Conservation (phyloP, 108 stramenopile species). For the Skeletonema costatum region DNA sequence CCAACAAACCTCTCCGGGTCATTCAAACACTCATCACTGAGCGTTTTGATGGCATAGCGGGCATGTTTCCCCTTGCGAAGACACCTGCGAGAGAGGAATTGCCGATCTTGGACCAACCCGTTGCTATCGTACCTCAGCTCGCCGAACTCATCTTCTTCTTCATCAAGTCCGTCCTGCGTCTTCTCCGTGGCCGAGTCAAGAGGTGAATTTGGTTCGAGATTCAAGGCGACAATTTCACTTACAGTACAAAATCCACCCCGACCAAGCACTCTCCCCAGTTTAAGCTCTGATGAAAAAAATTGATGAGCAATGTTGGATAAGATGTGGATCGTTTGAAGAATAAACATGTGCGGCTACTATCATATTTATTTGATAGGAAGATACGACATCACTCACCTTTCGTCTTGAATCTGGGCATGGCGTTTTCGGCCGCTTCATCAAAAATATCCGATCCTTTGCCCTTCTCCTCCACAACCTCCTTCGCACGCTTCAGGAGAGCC, state of each 20-base stretch:
- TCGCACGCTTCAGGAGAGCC: conserved; percentile 61
- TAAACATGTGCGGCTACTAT: too few relatives aligned
- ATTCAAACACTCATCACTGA: conserved; percentile 60
- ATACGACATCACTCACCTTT: conserved; percentile 47
- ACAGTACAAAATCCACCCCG: conserved; percentile 86
- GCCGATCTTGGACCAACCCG: conserved; percentile 77
- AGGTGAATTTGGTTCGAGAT: conserved; percentile 36
- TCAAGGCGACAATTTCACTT: conserved; percentile 57
- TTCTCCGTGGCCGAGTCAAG: conserved; percentile 12
- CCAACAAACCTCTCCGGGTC: conserved; percentile 69
- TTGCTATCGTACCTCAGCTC: conserved; percentile 59
- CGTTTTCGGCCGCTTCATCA: conserved; percentile 59
- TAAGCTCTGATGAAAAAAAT: conserved; percentile 53
- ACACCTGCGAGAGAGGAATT: conserved; percentile 70
- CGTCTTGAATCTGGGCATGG: conserved; percentile 64
- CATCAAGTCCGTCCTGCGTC: conserved; percentile 7
- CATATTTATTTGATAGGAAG: too few relatives aligned
- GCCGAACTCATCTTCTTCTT: conserved; percentile 58
- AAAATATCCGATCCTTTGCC: conserved; percentile 55
- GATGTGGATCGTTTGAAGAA: too few relatives aligned
- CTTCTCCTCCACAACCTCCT: conserved; percentile 65
- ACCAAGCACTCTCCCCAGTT: conserved; percentile 74
- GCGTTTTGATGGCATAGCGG: conserved; percentile 85
- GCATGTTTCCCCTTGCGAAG: conserved; percentile 78
- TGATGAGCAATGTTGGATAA: background rate